Base-by-base conservation (phyloP, 345 rosid genomes). In the Turritis glabra region DNA sequence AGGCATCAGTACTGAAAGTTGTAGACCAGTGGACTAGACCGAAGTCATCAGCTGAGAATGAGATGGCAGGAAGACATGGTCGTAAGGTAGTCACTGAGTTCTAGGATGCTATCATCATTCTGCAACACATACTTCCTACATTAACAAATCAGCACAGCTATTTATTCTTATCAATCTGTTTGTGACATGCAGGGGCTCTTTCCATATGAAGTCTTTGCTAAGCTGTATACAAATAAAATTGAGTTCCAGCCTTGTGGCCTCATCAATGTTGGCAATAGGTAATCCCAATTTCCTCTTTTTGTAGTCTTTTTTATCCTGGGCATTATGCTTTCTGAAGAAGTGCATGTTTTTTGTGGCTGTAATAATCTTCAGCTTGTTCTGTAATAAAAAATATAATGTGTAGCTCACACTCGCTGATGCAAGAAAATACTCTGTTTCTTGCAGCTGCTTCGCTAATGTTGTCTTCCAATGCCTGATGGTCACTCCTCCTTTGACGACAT, bases 361-460 rank as follows among this genome's bases (percentile, higher is more conserved):
- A 70, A 43, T 27, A 30, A 30, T 66, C 57, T 69, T 71, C 61
- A 54, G 62, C 65, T 57, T 54, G 41, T 55, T 22, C 61, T 71
- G 35, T 64, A 6, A 10, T 35, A 48, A 44, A 50, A 56, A 70
- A 70, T 47, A 2, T 3, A 63, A 57, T 66, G 29, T 44, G 15
- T 62, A 50, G 27, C 56, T 35, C 56, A 32, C 74, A 33, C 14
- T 59, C 11, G 46, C 78, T 78, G 38, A 70, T 43, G 18, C 54
- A 53, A 67, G 21, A 65, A 67, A 50, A 13, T 73, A 55, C 57
- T 61, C 15, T 56, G 38, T 77, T 73, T 78, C 67, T 65, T 82
- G 85, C 97, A 96, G 98, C 83, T 96, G 99, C 74, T 96, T 90
- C 84, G 99, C 98, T 40, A 92, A 96, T 79, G 93, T 84, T 71